Base-by-base conservation (phyloP, 1,284 basidiomycete genomes). In the Chondrostereum purpureum region DNA sequence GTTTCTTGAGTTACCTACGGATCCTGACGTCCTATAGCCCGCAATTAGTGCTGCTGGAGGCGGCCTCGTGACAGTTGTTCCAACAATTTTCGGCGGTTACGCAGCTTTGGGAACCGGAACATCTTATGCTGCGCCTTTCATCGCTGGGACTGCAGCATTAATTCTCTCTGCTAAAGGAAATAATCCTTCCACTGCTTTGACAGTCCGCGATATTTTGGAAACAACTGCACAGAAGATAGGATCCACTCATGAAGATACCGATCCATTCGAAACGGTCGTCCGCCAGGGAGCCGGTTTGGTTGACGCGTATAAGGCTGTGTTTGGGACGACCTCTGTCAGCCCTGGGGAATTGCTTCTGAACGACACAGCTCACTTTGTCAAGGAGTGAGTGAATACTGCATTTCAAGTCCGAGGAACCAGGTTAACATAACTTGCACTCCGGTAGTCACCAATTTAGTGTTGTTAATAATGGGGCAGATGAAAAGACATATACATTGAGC, bases 251-350 rank as follows among this genome's bases (percentile, higher is more conserved):
- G 71, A 72, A 16, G 66, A 69, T 37, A 72, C 70, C 5, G 67
- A 69, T 27, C 71, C 76, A 3, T 55, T 78, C 34, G 75, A 82
- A 51, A 82, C 80, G 6, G 68, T 78, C 5, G 73, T 78, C 1
- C 74, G 78, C 43, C 78, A 81, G 51, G 87, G 86, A 27, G 73
- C 80, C 16, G 86, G 85, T 16, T 58, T 85, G 43, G 66, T 88
- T 46, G 70, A 88, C 53, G 75, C 78, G 10, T 80, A 73, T 61
- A 68, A 75, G 47, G 83, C 84, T 0, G 63, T 87, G 39, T 69
- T 75, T 50, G 65, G 73, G 2, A 71, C 68, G 8, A 78, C 80
- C 3, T 54, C 72, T 17, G 64, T 88, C 23, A 71, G 70, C 3
- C 83, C 80, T 3, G 69, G 75, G 3, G 73, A 81, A 57, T 62